These are phyloP conservation scores for Casuarina equisetifolia DNA, from an alignment of 306 rosid genomes.

Conservation along the genomic window DNA sequence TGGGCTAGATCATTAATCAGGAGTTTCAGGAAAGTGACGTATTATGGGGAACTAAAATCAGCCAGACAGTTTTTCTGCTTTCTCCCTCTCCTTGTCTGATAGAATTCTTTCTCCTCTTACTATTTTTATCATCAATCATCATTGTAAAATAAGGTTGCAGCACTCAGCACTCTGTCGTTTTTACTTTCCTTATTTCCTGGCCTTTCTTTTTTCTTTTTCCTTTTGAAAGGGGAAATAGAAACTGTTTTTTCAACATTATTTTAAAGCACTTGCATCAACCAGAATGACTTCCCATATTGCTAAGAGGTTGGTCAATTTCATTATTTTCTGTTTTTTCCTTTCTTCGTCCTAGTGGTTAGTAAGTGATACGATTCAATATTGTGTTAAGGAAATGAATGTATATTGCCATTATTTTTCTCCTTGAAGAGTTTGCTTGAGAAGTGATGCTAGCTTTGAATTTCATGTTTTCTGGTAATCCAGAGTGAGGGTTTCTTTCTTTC, in stretches of 20 bases:
- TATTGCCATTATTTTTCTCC: neutral
- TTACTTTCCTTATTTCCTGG: neutral
- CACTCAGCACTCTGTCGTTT: too few relatives aligned
- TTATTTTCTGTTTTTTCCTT: neutral
- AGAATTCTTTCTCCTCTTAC: too few relatives aligned
- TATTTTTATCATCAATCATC: too few relatives aligned
- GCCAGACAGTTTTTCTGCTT: too few relatives aligned
- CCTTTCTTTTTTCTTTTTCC: neutral
- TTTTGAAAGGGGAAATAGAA: neutral
- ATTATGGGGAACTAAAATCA: too few relatives aligned
- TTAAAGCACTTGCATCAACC: neutral
- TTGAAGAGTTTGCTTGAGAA: neutral
- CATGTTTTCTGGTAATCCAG: neutral
- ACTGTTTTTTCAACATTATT: neutral
- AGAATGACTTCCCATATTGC: neutral
- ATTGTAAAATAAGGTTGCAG: too few relatives aligned
- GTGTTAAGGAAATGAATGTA: neutral
- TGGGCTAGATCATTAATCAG: too few relatives aligned
- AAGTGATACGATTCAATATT: neutral
- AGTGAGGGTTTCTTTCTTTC: neutral
- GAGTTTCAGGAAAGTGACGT: too few relatives aligned
- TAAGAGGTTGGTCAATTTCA: neutral
- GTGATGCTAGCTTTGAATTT: constrained; percentile 2
- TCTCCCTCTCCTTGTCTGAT: too few relatives aligned
- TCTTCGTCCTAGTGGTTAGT: neutral